A percentile compares a stretch with the other conserved stretches of the same genome.
Conservation (phyloP, 768 basidiomycete genomes). For the Wakefieldia striispora region DNA sequence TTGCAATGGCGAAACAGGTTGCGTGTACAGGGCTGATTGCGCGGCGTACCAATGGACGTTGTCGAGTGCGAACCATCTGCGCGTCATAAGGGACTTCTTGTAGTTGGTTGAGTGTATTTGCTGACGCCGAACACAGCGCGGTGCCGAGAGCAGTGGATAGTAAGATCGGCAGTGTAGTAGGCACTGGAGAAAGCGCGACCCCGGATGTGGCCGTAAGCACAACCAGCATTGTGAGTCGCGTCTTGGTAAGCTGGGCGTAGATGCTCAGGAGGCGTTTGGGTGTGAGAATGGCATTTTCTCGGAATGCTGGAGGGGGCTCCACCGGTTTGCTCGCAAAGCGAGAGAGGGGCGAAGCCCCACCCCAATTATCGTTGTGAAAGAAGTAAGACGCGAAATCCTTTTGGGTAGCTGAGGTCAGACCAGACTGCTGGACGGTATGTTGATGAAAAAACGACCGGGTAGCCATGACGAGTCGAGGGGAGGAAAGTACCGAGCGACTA, state of each 20-base stretch:
- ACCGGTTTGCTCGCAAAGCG: slow-evolving; percentile 13
- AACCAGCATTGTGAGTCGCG: slow-evolving; percentile 78
- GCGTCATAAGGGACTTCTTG: slow-evolving; percentile 96
- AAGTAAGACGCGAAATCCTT: slow-evolving; percentile 53
- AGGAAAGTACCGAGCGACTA: slow-evolving; percentile 11
- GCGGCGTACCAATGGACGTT: slow-evolving; percentile 79
- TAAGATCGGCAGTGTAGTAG: slow-evolving; percentile 78
- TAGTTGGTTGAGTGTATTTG: slow-evolving; percentile 92
- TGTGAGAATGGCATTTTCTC: slow-evolving; percentile 42
- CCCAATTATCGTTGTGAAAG: slow-evolving; percentile 61
- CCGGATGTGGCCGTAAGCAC: slow-evolving; percentile 89
- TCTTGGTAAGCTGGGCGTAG: slow-evolving; percentile 83
- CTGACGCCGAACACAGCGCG: slow-evolving; percentile 86
- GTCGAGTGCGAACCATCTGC: slow-evolving; percentile 91
- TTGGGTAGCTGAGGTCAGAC: slow-evolving; percentile 17
- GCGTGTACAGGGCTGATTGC: slow-evolving; percentile 88
- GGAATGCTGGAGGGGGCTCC: slow-evolving; percentile 29
- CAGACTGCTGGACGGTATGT: not conserved
- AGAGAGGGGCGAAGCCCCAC: slow-evolving; percentile 11
- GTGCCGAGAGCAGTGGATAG: slow-evolving; percentile 89
- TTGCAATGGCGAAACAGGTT: slow-evolving; percentile 67
- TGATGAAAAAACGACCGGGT: slow-evolving; percentile 10
- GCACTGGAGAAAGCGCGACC: slow-evolving; percentile 88
- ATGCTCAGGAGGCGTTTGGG: slow-evolving; percentile 54
- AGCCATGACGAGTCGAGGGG: not conserved